Evolutionary conservation across 768 basidiomycete species (phyloP), one percentile per base, ranked within the genome.

Genomic region (Pulveroboletus ravenelii): DNA sequence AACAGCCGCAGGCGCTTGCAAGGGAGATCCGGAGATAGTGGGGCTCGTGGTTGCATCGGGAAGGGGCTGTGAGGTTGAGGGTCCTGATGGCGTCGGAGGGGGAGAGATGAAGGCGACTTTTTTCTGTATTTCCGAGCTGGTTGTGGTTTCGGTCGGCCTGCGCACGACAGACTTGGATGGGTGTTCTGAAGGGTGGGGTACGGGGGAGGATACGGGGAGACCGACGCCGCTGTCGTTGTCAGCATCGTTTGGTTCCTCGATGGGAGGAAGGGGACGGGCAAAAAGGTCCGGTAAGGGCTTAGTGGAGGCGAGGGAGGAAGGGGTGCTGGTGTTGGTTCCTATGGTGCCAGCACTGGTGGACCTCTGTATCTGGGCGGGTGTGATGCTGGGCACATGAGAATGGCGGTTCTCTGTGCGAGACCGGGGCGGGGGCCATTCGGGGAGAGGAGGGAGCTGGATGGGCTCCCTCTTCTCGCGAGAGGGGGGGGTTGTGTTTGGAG

Each of bases 31-130:
- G 63, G 65, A 55, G 59, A 57, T 67, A 53, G 59, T 54, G 65
- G 63, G 57, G 65, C 57, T 56, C 55, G 67, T 56, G 47, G 75
- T 69, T 53, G 77, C 67, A 56, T 79, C 76, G 41, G 79, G 77
- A 48, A 81, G 70, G 45, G 74, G 66, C 62, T 75, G 77, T 66
- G 84, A 79, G 54, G 64, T 52, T 47, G 64, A 63, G 52, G 77
- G 72, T 53, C 71, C 77, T 35, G 74, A 68, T 44, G 85, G 82
- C 0, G 87, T 86, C 27, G 85, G 86, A 13, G 86, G 81, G 43
- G 89, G 88, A 27, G 88, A 89, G 60, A 87, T 77, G 70, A 93
- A 93, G 25, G 89, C 90, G 40, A 93, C 90, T 71, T 90, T 90
- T 76, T 93, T 93, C 62, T 79, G 80, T 30, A 79, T 73, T 56